Percentiles rank a stretch among this genome's conserved stretches.
Evolutionary conservation across 805 yeast genomes (phyloP).

Genomic region (Lachancea cidri): DNA sequence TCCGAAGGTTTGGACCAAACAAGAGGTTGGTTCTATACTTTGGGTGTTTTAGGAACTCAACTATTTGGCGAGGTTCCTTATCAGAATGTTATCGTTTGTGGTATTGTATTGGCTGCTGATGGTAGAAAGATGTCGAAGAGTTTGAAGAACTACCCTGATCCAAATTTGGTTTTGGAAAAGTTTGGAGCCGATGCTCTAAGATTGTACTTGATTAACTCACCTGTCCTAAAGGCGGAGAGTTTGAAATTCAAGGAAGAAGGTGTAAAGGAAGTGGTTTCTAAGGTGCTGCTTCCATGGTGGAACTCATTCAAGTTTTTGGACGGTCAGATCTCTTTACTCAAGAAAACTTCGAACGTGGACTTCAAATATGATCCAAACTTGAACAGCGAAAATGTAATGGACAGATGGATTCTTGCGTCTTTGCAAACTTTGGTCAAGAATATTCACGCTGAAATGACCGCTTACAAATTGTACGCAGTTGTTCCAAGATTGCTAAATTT

Average conservation of each 20-base stretch:
- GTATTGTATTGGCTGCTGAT: slow-evolving; percentile 94
- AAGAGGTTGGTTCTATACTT: slow-evolving; percentile 99
- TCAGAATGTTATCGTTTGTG: slow-evolving; percentile 91
- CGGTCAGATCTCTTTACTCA: slow-evolving; percentile 81
- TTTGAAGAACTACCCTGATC: slow-evolving; percentile 96
- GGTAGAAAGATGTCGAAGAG: slow-evolving; percentile 99
- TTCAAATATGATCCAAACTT: slow-evolving; percentile 66
- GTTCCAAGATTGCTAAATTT: slow-evolving; percentile 86
- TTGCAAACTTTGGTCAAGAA: slow-evolving; percentile 82
- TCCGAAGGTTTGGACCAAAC: slow-evolving; percentile 99
- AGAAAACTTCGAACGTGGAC: slow-evolving; percentile 65
- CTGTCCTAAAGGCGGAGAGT: slow-evolving; percentile 94
- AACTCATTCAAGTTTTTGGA: slow-evolving; percentile 95
- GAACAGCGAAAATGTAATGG: slow-evolving; percentile 86
- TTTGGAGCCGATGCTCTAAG: slow-evolving; percentile 99
- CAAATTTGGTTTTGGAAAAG: slow-evolving; percentile 68
- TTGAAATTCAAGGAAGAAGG: slow-evolving; percentile 98
- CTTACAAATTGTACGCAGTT: slow-evolving; percentile 89
- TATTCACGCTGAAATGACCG: slow-evolving; percentile 85
- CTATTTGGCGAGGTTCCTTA: slow-evolving; percentile 89
- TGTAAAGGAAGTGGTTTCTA: slow-evolving; percentile 94
- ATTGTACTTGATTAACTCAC: slow-evolving; percentile 92
- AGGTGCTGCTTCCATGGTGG: slow-evolving; percentile 98
- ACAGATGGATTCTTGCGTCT: slow-evolving; percentile 95
- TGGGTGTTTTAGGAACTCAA: slow-evolving; percentile 93